Conservation (phyloP, 805 yeast species). For the Blastobotrys mokoenaii region DNA sequence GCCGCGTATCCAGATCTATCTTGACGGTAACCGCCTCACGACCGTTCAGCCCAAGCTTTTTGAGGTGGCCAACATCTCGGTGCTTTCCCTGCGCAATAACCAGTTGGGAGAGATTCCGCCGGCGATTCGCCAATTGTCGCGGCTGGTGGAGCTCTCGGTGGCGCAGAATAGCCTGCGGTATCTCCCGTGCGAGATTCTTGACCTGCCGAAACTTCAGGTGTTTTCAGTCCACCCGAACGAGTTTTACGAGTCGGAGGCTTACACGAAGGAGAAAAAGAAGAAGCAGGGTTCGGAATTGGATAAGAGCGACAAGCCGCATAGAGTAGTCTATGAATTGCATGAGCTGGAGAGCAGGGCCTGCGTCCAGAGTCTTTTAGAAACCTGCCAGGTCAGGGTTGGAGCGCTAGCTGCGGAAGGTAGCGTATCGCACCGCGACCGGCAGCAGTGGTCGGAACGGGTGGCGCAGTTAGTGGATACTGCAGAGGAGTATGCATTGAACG, state of each 20-base stretch:
- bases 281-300: no score
- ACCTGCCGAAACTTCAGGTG: conserved; percentile 20
- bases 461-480: conserved; percentile 17
- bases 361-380: not conserved
- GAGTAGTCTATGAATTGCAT: not conserved
- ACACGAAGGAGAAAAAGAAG: not conserved
- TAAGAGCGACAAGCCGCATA: no score
- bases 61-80: conserved; percentile 27
- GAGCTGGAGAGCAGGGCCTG: not conserved
- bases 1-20: conserved; percentile 23
- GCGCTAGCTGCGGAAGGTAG: not conserved
- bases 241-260: conserved; percentile 12
- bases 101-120: conserved; percentile 26
- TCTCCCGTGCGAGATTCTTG: conserved; percentile 30
- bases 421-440: not conserved
- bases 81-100: conserved; percentile 29
- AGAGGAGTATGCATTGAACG: conserved; percentile 8
- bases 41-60: conserved; percentile 26
- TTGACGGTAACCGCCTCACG: conserved; percentile 24
- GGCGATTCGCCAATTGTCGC: conserved; percentile 23
- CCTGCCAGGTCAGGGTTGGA: not conserved
- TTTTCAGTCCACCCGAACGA: conserved; percentile 32
- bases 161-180: conserved; percentile 27
- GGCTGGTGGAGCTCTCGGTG: conserved; percentile 29
- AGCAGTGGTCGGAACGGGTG: conserved; percentile 2